Percentiles rank a stretch among this genome's conserved stretches.
Conservation (phyloP, 345 rosid species). For the Syzygium aqueum region DNA sequence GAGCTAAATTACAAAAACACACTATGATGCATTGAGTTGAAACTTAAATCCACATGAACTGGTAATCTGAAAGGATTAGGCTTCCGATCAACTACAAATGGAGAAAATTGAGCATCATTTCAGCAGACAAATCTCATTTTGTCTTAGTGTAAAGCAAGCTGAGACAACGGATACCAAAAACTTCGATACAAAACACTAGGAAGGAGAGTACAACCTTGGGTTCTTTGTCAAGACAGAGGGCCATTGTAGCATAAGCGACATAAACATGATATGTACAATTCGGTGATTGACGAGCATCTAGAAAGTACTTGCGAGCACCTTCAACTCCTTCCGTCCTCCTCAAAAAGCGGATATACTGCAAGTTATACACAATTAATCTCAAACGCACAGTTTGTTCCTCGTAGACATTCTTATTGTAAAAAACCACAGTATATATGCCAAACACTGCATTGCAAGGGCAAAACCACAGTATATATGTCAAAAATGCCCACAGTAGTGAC, state of each 20-base stretch:
- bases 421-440: background rate
- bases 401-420: background rate
- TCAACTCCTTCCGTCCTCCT: slow-evolving; percentile 91
- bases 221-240: slow-evolving; percentile 86
- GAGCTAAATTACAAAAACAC: background rate
- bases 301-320: slow-evolving; percentile 91
- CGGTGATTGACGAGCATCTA: slow-evolving; percentile 81
- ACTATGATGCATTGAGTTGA: background rate
- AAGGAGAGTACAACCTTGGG: slow-evolving; percentile 47
- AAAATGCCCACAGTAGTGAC: background rate
- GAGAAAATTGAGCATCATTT: background rate
- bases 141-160: background rate
- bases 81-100: background rate
- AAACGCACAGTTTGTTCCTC: background rate
- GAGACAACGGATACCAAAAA: background rate
- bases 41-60: background rate
- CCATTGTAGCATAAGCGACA: slow-evolving; percentile 88
- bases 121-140: background rate
- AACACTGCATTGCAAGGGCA: background rate
- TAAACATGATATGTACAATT: slow-evolving; percentile 82
- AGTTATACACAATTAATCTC: background rate
- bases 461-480: background rate
- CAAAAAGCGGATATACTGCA: slow-evolving; percentile 81
- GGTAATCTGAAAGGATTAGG: background rate
- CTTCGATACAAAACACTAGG: background rate